Evolutionary conservation across 208 protist species (phyloP), one percentile per base, ranked within the genome.

Genomic region (Crithidia fasciculata): DNA sequence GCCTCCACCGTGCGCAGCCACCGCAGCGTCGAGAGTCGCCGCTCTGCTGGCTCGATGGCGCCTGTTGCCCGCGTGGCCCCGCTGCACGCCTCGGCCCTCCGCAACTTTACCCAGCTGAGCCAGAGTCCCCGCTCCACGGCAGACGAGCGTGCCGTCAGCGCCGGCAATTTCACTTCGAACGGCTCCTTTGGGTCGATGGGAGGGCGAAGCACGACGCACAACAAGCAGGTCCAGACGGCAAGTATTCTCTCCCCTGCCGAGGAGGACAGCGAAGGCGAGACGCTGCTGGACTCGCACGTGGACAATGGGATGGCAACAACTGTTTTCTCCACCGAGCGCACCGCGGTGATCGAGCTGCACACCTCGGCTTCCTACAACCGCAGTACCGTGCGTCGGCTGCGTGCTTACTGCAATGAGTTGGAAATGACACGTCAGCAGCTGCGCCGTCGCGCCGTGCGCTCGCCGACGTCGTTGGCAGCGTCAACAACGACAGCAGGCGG

Each of bases 321-420:
- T 28, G 28, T 28, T 37, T 19, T 53, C 36, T 73, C 73, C 2
- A 18, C 64, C 36, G 71, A 74, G 53, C 73, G 80, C 2, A 80
- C 72, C 18, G 50, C 84, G 10, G 56, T 89, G 8, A 82, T 89
- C 47, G 80, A 85, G 58, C 69, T 89, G 40, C 84, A 89, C 78
- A 89, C 84, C 0, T 65, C 65, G 0, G 39, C 59, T 18, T 47
- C 76, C 12, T 89, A 89, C 74, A 76, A 58, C 12, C 65, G 63
- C 19, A 47, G 52, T 37, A 81, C 79, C 12, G 81, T 89, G 63
- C 73, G 63, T 2, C 84, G 84, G 16, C 70, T 89, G 15, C 81
- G 68, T 9, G 52, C 37, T 4, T 89, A 89, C 72, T 83, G 76
- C 37, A 45, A n/a, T 37, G 44, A 59, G 12, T 61, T 89, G 2